Conservation (phyloP, 495 filamentous ascomycete genomes). For the Durotheca rogersii region DNA sequence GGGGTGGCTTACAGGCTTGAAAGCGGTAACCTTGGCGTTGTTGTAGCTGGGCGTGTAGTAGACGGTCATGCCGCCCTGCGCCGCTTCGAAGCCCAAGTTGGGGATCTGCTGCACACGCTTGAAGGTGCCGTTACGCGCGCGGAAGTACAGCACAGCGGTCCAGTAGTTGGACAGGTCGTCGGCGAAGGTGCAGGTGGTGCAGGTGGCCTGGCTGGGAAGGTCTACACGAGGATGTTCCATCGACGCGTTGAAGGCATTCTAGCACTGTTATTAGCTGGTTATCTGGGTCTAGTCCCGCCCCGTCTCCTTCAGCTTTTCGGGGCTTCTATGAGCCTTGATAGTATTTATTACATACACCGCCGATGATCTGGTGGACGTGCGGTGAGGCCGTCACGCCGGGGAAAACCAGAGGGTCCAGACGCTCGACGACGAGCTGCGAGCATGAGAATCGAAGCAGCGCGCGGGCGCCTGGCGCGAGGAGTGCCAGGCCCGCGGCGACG, state of each 20-base stretch:
- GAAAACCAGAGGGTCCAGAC: slow-evolving; percentile 42
- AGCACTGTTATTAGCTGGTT: neutral
- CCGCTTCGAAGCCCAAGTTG: slow-evolving; percentile 31
- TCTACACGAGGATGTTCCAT: slow-evolving; percentile 34
- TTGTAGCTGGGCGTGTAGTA: slow-evolving; percentile 35
- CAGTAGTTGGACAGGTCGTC: slow-evolving; percentile 44
- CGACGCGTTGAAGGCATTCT: slow-evolving; percentile 34
- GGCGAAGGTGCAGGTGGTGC: slow-evolving; percentile 39
- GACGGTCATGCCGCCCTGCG: slow-evolving; percentile 36
- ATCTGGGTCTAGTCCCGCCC: neutral
- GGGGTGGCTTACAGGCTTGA: slow-evolving; percentile 39
- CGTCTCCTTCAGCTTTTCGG: too few species aligned
- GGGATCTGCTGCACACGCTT: slow-evolving; percentile 35
- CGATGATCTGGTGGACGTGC: slow-evolving; percentile 49
- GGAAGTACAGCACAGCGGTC: slow-evolving; percentile 38
- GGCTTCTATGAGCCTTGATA: too few species aligned
- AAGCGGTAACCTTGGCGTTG: slow-evolving; percentile 36
- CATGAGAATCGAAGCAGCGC: slow-evolving; percentile 44
- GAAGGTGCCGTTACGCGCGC: slow-evolving; percentile 37
- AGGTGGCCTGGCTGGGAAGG: slow-evolving; percentile 32
- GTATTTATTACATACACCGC: slow-evolving; percentile 55
- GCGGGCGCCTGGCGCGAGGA: slow-evolving; percentile 44
- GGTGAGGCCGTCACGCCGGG: slow-evolving; percentile 40
- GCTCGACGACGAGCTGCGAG: slow-evolving; percentile 40
- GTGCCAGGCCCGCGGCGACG: slow-evolving; percentile 41